phyloP scores from a whole-genome alignment of 1,284 basidiomycete species.

The Golubevia sp. region DNA sequence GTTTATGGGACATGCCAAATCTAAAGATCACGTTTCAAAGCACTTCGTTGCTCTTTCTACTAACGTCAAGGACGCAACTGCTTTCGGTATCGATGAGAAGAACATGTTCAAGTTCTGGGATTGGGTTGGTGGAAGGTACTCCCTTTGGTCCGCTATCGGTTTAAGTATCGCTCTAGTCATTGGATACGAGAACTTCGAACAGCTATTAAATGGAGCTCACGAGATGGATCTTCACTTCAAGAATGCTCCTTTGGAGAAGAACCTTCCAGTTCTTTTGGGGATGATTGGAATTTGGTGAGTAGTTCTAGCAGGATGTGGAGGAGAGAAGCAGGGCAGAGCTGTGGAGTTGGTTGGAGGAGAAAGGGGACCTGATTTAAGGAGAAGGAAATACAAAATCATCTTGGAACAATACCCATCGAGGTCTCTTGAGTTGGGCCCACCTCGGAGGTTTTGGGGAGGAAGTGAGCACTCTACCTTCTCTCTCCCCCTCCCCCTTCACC shows the following conservation, averaged over 20 bases:
- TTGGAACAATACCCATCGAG: too few relatives aligned
- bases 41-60: conserved; percentile 98
- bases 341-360: neutral
- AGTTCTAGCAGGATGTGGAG: too few relatives aligned
- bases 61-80: conserved; percentile 89
- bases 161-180: conserved; percentile 90
- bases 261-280: conserved; percentile 88
- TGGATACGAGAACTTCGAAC: conserved; percentile 91
- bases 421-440: too few relatives aligned
- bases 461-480: too few relatives aligned
- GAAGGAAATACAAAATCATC: too few relatives aligned
- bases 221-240: conserved; percentile 98
- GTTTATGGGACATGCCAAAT: conserved; percentile 78
- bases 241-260: conserved; percentile 82
- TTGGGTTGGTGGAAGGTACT: conserved; percentile 99
- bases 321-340: neutral
- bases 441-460: too few relatives aligned
- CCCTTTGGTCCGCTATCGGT: conserved; percentile 96
- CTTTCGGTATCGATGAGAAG: conserved; percentile 86
- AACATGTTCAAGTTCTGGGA: conserved; percentile 99
- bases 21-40: conserved; percentile 89
- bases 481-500: neutral
- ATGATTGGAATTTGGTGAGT: conserved; percentile 83
- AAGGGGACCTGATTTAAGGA: neutral
- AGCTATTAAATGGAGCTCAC: conserved; percentile 87